Evolutionary conservation across 2,329 filamentous ascomycete genomes (phyloP), one percentile per base, ranked within the genome.

Genomic region (Cordyceps cateniannulata): DNA sequence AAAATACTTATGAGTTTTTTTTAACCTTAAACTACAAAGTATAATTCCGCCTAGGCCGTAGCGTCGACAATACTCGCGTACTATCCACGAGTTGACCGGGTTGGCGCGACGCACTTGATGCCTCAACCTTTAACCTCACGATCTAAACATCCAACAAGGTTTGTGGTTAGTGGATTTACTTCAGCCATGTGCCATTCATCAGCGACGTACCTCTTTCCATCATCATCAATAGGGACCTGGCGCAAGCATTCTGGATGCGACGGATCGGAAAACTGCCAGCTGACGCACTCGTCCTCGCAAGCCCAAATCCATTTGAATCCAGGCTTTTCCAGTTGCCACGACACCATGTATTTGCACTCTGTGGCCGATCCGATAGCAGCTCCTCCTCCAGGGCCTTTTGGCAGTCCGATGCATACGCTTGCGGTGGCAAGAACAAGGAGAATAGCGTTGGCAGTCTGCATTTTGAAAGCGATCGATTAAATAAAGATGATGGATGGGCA

Each of bases 101-200:
- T 29, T 29, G 27, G 27, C 8, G 27, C 27, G 27, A 8, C 27
- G 27, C 27, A 29, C 32, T 35, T 14, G 10, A 35, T 35, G 32
- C 32, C n/a, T 35, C 14, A 35, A 35, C 32, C 8, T 35, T 8
- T 35, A 35, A 12, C 32, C 3, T 35, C 32, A 35, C 32, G 9
- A 35, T 14, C 32, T 35, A 35, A 12, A 14, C 32, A 12, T 12
- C 4, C 10, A 29, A 29, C 32, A 35, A 35, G 32, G 32, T 35
- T 35, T 32, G 10, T 12, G 14, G 32, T 35, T 12, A 35, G 32
- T 35, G 2, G 10, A 2, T 35, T 10, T 35, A 12, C 9, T 3
- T 10, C 10, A 35, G 5, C 68, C 18, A 71, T 74, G 61, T 75
- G 66, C 38, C 69, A 35, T 3, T 22, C 10, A 35, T 9, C 10